phyloP scores from a whole-genome alignment of 495 filamentous ascomycete species.

The Hyphodiscus hymeniophilus region DNA sequence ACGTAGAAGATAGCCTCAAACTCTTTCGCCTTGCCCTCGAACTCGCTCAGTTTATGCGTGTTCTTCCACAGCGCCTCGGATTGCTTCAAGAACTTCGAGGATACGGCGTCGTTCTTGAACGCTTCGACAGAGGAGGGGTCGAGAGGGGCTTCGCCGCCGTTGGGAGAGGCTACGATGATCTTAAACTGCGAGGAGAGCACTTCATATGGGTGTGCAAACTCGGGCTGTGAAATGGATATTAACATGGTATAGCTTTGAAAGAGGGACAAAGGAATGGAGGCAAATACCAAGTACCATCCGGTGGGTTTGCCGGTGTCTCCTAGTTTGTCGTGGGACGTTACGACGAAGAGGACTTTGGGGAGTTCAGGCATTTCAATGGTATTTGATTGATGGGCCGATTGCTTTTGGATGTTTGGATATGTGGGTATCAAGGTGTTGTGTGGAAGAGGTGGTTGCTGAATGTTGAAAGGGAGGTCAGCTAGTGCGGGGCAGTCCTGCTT shows the following conservation, averaged over 20 bases:
- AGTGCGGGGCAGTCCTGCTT: no score
- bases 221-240: conserved; percentile 38
- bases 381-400: no score
- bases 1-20: conserved; percentile 68
- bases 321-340: conserved; percentile 52
- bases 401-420: no score
- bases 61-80: conserved; percentile 53
- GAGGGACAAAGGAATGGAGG: not conserved
- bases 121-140: conserved; percentile 55
- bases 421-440: no score
- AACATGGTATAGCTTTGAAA: not conserved
- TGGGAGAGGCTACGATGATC: conserved; percentile 57
- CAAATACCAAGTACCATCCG: conserved; percentile 57
- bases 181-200: conserved; percentile 45
- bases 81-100: conserved; percentile 42
- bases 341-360: conserved; percentile 60
- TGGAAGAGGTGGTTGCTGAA: no score
- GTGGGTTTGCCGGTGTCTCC: conserved; percentile 44
- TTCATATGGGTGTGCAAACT: conserved; percentile 63
- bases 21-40: conserved; percentile 44
- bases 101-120: conserved; percentile 46
- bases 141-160: conserved; percentile 59
- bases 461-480: no score
- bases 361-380: conserved; percentile 10
- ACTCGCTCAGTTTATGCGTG: conserved; percentile 43